A percentile compares a stretch with the other conserved stretches of the same genome.
These are phyloP conservation scores for Batkoa obscura DNA, from an alignment of 371 early-diverging fungal genomes.

Conservation along the genomic window DNA sequence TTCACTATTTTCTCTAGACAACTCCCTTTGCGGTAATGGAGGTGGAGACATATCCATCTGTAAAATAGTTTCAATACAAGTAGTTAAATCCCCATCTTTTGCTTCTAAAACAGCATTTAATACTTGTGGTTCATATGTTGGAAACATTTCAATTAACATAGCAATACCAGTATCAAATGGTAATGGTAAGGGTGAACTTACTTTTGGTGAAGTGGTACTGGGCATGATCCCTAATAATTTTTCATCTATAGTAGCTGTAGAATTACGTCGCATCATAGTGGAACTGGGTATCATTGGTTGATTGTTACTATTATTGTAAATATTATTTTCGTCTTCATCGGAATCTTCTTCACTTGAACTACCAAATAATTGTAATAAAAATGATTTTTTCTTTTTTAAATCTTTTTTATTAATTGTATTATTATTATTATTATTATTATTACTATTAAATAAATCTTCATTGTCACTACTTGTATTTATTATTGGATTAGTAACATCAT, in stretches of 20 bases:
- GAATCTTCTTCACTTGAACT: not conserved
- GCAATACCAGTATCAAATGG: not conserved
- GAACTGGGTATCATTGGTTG: not conserved
- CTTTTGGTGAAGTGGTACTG: not conserved
- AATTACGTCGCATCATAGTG: not conserved
- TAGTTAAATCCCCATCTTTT: not conserved
- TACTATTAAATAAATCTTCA: no score
- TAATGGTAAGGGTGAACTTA: not conserved
- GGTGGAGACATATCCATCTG: not conserved
- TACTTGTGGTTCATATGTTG: not conserved
- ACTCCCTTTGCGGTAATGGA: no score
- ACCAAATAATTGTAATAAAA: not conserved
- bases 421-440: not conserved
- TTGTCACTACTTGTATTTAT: no score
- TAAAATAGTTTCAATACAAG: not conserved
- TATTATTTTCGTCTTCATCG: not conserved
- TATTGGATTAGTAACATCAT: not conserved
- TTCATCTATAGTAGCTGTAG: not conserved
- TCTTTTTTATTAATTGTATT: no score
- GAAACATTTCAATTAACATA: constrained; percentile 3
- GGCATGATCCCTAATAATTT: no score
- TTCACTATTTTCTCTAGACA: no score
- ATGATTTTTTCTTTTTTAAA: constrained; percentile 3
- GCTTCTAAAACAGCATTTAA: not conserved
- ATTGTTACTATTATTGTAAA: no score